Base-by-base conservation (phyloP, 352 stramenopile species). In the Globisporangium polare region DNA sequence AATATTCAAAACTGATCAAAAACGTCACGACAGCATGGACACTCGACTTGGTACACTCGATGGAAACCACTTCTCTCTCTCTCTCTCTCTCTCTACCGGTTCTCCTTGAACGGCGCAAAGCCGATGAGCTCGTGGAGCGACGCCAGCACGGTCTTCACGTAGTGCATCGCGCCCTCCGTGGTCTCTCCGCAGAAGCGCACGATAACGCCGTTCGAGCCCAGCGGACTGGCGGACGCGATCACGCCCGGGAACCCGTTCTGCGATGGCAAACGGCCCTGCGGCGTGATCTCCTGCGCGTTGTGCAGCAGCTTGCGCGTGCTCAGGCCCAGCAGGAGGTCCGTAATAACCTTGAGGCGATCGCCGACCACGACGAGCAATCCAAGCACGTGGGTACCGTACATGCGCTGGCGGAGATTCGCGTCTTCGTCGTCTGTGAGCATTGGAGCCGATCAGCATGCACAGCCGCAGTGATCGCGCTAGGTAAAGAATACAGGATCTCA, bases 241-340 rank as follows among this genome's bases (percentile, higher is more conserved):
- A 95, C 83, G 9, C 75, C 77, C 0, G 69, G 59, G 57, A 78
- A 82, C 0, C 74, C 75, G 47, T 73, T 74, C 9, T 72, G 63
- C 31, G 78, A 68, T 6, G 70, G 63, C 29, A 92, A 71, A 0
- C 80, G 80, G 2, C 84, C 85, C 65, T 89, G 81, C 33, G 84
- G 83, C 7, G 84, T 90, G 60, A 92, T 90, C 27, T 90, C 73
- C 22, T 84, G 58, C 6, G 73, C 75, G 45, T 83, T 79, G 53
- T 88, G 77, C n/a, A 95, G 69, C 50, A 74, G 74, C 68, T 94
- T 93, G 62, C 86, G 86, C 37, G 76, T 74, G 63, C 83, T 90
- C 33, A 85, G 64, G 57, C 83, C 74, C 24, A 94, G 67, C 18
- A 95, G 57, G 18, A 76, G 60, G 29, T 80, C 68, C 0, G 71